Percentiles rank a stretch among this genome's conserved stretches.
Conservation (phyloP, 1,284 basidiomycete genomes). For the Tranzscheliella williamsii region DNA sequence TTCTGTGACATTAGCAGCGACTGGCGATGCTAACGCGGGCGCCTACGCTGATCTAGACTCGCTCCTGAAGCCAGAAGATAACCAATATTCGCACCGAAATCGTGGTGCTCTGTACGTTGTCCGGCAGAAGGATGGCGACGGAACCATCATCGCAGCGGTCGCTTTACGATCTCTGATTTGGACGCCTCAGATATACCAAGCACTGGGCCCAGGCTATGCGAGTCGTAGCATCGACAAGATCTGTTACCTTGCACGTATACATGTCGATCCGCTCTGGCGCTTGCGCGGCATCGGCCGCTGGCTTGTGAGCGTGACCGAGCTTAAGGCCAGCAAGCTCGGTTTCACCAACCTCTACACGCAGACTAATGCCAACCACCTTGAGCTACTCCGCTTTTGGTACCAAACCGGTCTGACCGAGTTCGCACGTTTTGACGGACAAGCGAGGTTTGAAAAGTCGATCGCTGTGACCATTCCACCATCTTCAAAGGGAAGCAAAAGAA, state of each 20-base stretch:
- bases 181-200: slow-evolving; percentile 37
- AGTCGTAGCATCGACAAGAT: slow-evolving; percentile 38
- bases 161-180: slow-evolving; percentile 37
- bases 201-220: slow-evolving; percentile 28
- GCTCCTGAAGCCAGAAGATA: slow-evolving; percentile 20
- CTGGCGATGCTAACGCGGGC: background rate
- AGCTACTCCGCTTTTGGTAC: slow-evolving; percentile 23
- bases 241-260: slow-evolving; percentile 20
- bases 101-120: slow-evolving; percentile 33
- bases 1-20: background rate
- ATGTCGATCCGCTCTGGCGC: slow-evolving; percentile 20
- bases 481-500: too few species aligned
- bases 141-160: slow-evolving; percentile 17
- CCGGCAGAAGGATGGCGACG: background rate
- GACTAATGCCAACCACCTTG: slow-evolving; percentile 1
- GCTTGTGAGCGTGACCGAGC: slow-evolving; percentile 23
- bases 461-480: too few species aligned
- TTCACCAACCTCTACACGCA: slow-evolving; percentile 35
- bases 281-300: slow-evolving; percentile 32
- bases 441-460: slow-evolving; percentile 22
- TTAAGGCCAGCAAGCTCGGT: slow-evolving; percentile 28
- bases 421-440: slow-evolving; percentile 11
- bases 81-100: slow-evolving; percentile 29
- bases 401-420: slow-evolving; percentile 17
- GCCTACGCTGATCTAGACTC: slow-evolving; percentile 17